Base-by-base conservation (phyloP, 768 basidiomycete species). In the Candolleomyces eurysporus region DNA sequence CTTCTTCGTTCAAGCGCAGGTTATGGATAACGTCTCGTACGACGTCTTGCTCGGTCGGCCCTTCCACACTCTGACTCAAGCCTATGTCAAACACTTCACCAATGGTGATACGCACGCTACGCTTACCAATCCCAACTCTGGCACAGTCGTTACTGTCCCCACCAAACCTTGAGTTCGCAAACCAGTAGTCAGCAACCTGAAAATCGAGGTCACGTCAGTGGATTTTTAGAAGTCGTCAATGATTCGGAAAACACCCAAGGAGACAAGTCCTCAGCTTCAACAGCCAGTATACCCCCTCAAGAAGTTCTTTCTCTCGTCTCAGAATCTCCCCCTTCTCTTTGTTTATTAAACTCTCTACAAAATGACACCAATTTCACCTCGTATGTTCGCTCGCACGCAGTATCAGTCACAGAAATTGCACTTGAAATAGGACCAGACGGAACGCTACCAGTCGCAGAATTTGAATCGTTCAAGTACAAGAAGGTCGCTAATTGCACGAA, bases 401-500 rank as follows among this genome's bases (percentile, higher is more conserved):
- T 46, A 4, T 57, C 39, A 10, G 40, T 57, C 21, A 26, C 7
- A 10, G 56, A 57, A 42, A 30, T 43, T 36, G 0, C 46, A 55
- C 54, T 40, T 9, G 6, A 17, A 4, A 2, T 39, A 21, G 13
- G 26, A 59, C 14, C 36, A 45, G 52, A 59, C 46, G 39, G 53
- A 59, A 31, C 49, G 32, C 11, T 60, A 39, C 8, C 22, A n/a
- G 13, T 48, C 45, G 14, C 36, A 10, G 17, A 19, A 49, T 19
- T 51, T 16, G 31, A 50, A n/a, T 16, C 45, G 2, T 57, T 61
- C 26, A 67, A 65, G 26, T 78, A 78, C 61, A 77, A 78, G 58
- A 70, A 69, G 32, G 75, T 76, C 0, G 69, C 69, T 0, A 65
- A 73, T 14, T 57, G 63, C 1, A 65, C 74, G 0, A 71, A 74